Evolutionary conservation across 768 basidiomycete genomes (phyloP).

Genomic region (Rhizopogon salebrosus): DNA sequence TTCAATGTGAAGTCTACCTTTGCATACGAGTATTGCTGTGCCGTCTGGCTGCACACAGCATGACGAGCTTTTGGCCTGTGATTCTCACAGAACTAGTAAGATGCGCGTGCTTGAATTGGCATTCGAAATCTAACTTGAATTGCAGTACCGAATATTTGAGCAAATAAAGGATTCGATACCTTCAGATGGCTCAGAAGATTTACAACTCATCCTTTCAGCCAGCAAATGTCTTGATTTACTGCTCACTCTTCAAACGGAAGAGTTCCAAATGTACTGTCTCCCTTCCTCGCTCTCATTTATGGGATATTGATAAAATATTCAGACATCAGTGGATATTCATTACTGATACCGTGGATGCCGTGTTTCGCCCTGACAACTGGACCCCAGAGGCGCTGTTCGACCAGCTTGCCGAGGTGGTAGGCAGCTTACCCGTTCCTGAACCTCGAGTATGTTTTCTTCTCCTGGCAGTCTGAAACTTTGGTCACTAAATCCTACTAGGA

Average conservation of each 20-base stretch:
- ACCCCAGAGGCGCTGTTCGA: conserved; percentile 87
- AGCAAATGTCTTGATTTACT: conserved; percentile 93
- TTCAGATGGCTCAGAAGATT: conserved; percentile 77
- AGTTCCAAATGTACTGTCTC: conserved; percentile 84
- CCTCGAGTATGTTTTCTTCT: conserved; percentile 14
- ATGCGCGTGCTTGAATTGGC: neutral
- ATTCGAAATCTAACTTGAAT: neutral
- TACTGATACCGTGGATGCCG: conserved; percentile 94
- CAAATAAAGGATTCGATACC: conserved; percentile 67
- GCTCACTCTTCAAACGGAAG: conserved; percentile 90
- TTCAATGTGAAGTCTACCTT: conserved; percentile 92
- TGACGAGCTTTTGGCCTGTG: conserved; percentile 96
- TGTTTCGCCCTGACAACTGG: conserved; percentile 83
- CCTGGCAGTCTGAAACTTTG: neutral
- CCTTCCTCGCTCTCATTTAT: neutral
- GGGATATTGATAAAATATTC: conserved; percentile 8
- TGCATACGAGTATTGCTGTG: conserved; percentile 90
- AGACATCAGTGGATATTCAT: conserved; percentile 99
- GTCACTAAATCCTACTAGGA: conserved; percentile 13
- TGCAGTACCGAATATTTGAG: conserved; percentile 86
- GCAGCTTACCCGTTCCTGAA: conserved; percentile 53
- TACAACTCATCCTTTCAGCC: conserved; percentile 79
- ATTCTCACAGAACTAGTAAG: conserved; percentile 86
- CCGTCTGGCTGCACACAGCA: conserved; percentile 82
- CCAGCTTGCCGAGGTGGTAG: conserved; percentile 77